phyloP scores from a whole-genome alignment of 306 rosid genomes.

The Argentina anserina region DNA sequence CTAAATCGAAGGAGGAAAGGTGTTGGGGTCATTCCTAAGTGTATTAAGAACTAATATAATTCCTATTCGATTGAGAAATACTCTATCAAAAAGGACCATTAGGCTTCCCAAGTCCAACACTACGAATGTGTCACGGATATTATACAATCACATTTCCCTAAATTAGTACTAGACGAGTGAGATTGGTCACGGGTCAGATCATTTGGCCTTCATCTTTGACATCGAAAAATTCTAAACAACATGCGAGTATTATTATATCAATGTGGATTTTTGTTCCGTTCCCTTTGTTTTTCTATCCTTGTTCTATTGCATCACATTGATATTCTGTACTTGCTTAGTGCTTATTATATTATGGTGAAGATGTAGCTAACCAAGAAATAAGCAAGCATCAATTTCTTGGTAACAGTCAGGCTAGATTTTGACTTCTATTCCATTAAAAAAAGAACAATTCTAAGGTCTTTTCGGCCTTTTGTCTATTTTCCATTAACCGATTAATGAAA shows the following conservation, averaged over 20 bases:
- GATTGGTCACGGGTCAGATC: slow-evolving; percentile 11
- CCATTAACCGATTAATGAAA: background rate
- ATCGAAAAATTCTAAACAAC: background rate
- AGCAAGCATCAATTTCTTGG: slow-evolving; percentile 3
- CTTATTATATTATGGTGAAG: background rate
- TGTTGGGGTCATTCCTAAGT: background rate
- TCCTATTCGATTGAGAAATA: background rate
- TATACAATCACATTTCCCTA: background rate
- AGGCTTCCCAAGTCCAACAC: background rate
- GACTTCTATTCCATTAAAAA: background rate
- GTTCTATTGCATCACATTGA: slow-evolving; percentile 3
- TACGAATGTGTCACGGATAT: background rate
- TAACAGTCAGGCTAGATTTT: background rate
- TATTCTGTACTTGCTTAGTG: background rate
- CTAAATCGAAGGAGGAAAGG: background rate
- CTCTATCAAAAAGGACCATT: background rate
- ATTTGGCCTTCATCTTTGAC: background rate
- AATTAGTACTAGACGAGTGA: background rate
- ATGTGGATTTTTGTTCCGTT: background rate
- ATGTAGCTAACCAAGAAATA: background rate
- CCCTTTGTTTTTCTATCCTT: slow-evolving; percentile 11
- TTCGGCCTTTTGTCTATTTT: background rate
- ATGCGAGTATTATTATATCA: background rate
- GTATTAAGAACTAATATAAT: background rate
- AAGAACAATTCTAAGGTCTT: background rate